Conservation (phyloP, 2,329 filamentous ascomycete genomes). For the Zarea fungicola region DNA sequence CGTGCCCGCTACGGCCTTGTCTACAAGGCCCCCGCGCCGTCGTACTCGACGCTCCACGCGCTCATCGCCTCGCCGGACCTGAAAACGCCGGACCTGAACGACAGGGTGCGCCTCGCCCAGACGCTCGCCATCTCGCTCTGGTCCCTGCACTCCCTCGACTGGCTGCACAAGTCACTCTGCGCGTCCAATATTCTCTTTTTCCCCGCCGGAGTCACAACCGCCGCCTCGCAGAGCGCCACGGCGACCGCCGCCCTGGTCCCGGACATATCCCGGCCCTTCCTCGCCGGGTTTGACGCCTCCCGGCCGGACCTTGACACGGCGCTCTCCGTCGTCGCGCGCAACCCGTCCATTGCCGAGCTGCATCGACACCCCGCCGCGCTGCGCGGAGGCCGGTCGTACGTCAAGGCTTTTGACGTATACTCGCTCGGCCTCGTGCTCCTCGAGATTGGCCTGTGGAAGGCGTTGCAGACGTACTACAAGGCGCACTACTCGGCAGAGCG, state of each 20-base stretch:
- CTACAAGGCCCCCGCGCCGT: slow-evolving; percentile 32
- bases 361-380: slow-evolving; percentile 42
- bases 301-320: slow-evolving; percentile 47
- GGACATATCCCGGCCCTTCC: slow-evolving; percentile 37
- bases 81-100: slow-evolving; percentile 40
- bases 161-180: slow-evolving; percentile 53
- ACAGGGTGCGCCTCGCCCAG: slow-evolving; percentile 36
- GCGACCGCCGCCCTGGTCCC: slow-evolving; percentile 33
- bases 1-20: slow-evolving; percentile 39
- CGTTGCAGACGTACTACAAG: slow-evolving; percentile 35
- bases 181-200: slow-evolving; percentile 51
- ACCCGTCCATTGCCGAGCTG: slow-evolving; percentile 37
- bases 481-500: slow-evolving; percentile 36
- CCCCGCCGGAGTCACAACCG: slow-evolving; percentile 34
- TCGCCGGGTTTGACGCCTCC: slow-evolving; percentile 51
- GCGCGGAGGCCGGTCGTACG: slow-evolving; percentile 35
- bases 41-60: slow-evolving; percentile 34
- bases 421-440: slow-evolving; percentile 45
- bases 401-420: slow-evolving; percentile 49
- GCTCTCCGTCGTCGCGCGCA: slow-evolving; percentile 40
- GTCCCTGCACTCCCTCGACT: slow-evolving; percentile 49
- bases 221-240: slow-evolving; percentile 24
- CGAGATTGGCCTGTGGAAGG: slow-evolving; percentile 46
- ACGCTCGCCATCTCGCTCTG: slow-evolving; percentile 40
- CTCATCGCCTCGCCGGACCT: slow-evolving; percentile 35